Percentiles rank a stretch among this genome's conserved stretches.
These are phyloP conservation scores for Aspergillus saccharolyticus DNA, from an alignment of 495 filamentous ascomycete genomes.

Conservation along the genomic window DNA sequence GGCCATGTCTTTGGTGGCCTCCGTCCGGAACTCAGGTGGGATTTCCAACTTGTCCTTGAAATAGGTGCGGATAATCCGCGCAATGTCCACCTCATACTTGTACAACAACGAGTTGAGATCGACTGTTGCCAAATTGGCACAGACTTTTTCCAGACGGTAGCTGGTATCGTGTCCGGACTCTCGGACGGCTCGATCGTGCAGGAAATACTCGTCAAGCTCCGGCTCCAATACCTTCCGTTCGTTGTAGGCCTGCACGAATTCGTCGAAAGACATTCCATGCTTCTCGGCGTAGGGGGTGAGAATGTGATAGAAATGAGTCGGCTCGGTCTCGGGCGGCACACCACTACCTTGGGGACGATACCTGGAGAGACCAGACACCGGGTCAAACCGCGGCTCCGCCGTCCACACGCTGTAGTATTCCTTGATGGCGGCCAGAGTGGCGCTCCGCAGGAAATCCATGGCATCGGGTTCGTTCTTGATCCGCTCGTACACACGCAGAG, in stretches of 20 bases:
- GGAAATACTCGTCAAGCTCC: conserved; percentile 87
- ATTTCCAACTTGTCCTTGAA: conserved; percentile 77
- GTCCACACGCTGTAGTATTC: conserved; percentile 94
- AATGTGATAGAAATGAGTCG: conserved; percentile 80
- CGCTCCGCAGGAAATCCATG: conserved; percentile 67
- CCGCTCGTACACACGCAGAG: conserved; percentile 78
- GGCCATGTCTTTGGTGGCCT: conserved; percentile 50
- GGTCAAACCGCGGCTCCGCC: conserved; percentile 71
- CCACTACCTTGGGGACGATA: conserved; percentile 86
- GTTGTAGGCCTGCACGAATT: conserved; percentile 88
- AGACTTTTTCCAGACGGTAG: conserved; percentile 83
- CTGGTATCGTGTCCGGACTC: conserved; percentile 97
- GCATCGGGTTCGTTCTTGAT: conserved; percentile 77
- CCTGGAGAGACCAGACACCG: conserved; percentile 73
- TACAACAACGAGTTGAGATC: conserved; percentile 91
- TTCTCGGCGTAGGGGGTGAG: conserved; percentile 83
- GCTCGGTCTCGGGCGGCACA: conserved; percentile 91
- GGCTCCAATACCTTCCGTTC: conserved; percentile 70
- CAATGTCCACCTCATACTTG: conserved; percentile 94
- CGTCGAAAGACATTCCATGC: conserved; percentile 68
- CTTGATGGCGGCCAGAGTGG: conserved; percentile 89
- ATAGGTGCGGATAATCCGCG: conserved; percentile 69
- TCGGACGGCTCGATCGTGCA: conserved; percentile 89
- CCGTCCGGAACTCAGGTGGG: conserved; percentile 69
- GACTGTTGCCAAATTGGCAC: conserved; percentile 84